These are phyloP conservation scores for Galerina marginata DNA, from an alignment of 768 basidiomycete species.

Conservation along the genomic window DNA sequence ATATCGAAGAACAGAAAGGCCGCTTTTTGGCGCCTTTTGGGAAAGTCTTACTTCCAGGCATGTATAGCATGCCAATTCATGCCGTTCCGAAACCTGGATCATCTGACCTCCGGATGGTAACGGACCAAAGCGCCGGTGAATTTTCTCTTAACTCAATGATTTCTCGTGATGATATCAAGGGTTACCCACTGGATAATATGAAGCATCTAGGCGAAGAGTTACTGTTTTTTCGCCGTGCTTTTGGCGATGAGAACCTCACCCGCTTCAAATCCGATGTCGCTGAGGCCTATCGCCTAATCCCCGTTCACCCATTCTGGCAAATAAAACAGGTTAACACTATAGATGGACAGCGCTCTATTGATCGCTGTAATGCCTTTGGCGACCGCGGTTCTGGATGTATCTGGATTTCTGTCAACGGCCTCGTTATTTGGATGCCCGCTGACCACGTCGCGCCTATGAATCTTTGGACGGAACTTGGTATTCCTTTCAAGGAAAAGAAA, in stretches of 20 bases:
- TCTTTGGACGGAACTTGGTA: slow-evolving; percentile 44
- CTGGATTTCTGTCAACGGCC: slow-evolving; percentile 34
- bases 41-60: slow-evolving; percentile 37
- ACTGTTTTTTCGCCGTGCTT: neutral
- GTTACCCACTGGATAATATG: slow-evolving; percentile 30
- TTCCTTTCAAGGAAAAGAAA: slow-evolving; percentile 38
- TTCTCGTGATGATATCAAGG: slow-evolving; percentile 10
- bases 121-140: slow-evolving; percentile 33
- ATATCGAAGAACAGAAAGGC: slow-evolving; percentile 21
- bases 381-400: slow-evolving; percentile 20
- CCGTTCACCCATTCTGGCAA: slow-evolving; percentile 47
- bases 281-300: slow-evolving; percentile 40
- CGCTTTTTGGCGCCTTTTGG: slow-evolving; percentile 35
- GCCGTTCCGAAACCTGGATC: slow-evolving; percentile 42
- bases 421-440: slow-evolving; percentile 43
- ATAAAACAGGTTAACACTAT: slow-evolving; percentile 40
- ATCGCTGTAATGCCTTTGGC: slow-evolving; percentile 32
- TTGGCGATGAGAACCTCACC: neutral
- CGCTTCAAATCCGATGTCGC: slow-evolving; percentile 41
- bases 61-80: slow-evolving; percentile 34
- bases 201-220: slow-evolving; percentile 21
- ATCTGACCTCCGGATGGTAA: slow-evolving; percentile 36
- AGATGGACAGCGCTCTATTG: slow-evolving; percentile 25
- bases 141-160: slow-evolving; percentile 35
- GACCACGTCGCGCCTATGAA: slow-evolving; percentile 33